These are phyloP conservation scores for Lenzites betulinus DNA, from an alignment of 768 basidiomycete species.

Conservation along the genomic window DNA sequence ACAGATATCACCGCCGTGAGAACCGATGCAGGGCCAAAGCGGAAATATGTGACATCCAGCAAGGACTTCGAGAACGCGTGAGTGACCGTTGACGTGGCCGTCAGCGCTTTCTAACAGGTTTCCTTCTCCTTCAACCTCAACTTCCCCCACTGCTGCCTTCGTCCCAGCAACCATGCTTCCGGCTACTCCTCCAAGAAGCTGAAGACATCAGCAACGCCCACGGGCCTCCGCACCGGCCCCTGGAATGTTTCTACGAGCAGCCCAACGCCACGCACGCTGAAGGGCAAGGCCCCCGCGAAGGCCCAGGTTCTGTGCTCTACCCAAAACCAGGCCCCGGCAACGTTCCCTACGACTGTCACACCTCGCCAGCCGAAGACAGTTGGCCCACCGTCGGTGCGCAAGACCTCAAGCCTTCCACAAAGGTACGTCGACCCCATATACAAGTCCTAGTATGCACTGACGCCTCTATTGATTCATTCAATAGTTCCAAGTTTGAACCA, in stretches of 20 bases:
- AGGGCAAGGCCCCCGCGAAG: background rate
- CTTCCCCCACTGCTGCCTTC: background rate
- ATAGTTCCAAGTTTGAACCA: no score
- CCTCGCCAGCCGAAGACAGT: no score
- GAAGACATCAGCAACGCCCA: background rate
- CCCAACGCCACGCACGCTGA: background rate
- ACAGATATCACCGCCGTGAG: background rate
- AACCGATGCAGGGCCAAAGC: background rate
- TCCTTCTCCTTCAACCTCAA: background rate
- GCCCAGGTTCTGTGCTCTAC: no score
- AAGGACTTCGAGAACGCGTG: background rate
- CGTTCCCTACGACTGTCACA: no score
- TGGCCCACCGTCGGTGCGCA: no score
- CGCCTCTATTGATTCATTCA: no score
- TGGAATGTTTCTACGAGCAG: background rate
- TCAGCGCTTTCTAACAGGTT: background rate
- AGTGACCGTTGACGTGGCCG: background rate
- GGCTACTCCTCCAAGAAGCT: background rate
- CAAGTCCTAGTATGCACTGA: no score
- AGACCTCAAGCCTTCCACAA: no score
- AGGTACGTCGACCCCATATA: no score
- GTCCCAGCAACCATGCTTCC: background rate
- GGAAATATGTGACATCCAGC: background rate
- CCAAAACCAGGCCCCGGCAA: no score
- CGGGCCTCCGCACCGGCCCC: background rate